A percentile compares a stretch with the other conserved stretches of the same genome.
Evolutionary conservation across 306 rosid genomes (phyloP).

Genomic region (Quercus dentata): DNA sequence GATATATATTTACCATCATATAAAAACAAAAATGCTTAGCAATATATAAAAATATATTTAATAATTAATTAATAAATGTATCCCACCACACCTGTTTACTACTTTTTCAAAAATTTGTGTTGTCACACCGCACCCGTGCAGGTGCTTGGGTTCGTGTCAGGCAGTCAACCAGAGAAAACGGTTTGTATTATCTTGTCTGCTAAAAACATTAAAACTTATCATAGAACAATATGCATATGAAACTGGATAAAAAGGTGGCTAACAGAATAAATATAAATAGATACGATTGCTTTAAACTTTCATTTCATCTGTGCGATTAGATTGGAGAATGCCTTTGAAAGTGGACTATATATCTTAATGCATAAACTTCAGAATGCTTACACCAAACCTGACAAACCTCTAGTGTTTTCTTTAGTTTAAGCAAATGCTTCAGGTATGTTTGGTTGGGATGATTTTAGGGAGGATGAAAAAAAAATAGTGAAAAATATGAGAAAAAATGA

Average conservation of each 20-base stretch:
- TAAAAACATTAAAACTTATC: neutral
- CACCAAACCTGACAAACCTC: neutral
- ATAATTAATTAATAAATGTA: too few species aligned
- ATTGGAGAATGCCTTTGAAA: neutral
- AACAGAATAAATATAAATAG: neutral
- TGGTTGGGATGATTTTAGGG: too few species aligned
- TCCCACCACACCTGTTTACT: rapidly evolving
- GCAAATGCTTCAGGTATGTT: too few species aligned
- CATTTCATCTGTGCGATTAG: neutral
- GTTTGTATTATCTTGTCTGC: neutral
- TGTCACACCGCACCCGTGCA: rapidly evolving
- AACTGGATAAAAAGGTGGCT: neutral
- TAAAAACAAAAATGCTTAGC: too few species aligned
- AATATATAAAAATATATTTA: too few species aligned
- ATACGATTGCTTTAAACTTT: neutral
- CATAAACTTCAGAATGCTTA: neutral
- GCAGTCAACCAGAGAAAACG: neutral
- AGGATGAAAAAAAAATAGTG: too few species aligned
- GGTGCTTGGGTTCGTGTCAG: too few species aligned
- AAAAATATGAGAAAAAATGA: too few species aligned
- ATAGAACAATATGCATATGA: neutral
- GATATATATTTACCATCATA: too few species aligned
- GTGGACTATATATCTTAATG: neutral
- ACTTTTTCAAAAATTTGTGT: too few species aligned
- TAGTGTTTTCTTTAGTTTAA: too few species aligned